Base-by-base conservation (phyloP, 306 rosid genomes). In the Ammopiptanthus mongolicus region DNA sequence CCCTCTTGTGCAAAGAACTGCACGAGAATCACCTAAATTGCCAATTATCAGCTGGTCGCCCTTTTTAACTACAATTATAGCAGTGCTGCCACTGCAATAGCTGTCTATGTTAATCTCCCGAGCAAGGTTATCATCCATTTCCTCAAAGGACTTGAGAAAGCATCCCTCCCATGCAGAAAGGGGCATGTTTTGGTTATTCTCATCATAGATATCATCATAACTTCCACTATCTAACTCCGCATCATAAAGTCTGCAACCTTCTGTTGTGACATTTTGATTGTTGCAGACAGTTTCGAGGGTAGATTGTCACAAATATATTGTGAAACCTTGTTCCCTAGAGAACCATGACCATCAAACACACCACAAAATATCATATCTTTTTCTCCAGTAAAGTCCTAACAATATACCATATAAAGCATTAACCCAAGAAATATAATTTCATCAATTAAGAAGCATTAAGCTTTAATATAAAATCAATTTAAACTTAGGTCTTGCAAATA, bases 261-360 rank as follows among this genome's bases (percentile, higher is more conserved):
- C 41, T 82, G 71, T 31, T 79, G 86, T 44, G 91, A 78, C 57
- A 76, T 67, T 78, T 86, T 86, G 47, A 95, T 81, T 29, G 91
- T 83, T 73, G 69, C 82, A 9, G 97, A 80, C 50, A 96, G 89
- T 75, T 84, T 92, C 13, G 81, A 60, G n/a, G 99, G 98, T 4
- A 96, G 74, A 57, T 65, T 71, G 65, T 92, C 88, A 5, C 98
- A 88, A 29, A 89, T 80, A 37, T 80, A 82, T 39, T 86, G 91
- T 4, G 98, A 82, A 18, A 92, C 83, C 60, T 71, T 85, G 83
- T 96, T 98, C 10, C 99, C 99, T 36, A 70, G 63, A 39, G 98
- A 96, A 71, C 99, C 98, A 75, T 96, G 99, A 37, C 99, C 99
- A 79, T 96, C 99, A 60, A 96, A 96, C 79, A 96, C 96, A 25